phyloP scores from a whole-genome alignment of 768 basidiomycete species.

The Tricholoma sp. region DNA sequence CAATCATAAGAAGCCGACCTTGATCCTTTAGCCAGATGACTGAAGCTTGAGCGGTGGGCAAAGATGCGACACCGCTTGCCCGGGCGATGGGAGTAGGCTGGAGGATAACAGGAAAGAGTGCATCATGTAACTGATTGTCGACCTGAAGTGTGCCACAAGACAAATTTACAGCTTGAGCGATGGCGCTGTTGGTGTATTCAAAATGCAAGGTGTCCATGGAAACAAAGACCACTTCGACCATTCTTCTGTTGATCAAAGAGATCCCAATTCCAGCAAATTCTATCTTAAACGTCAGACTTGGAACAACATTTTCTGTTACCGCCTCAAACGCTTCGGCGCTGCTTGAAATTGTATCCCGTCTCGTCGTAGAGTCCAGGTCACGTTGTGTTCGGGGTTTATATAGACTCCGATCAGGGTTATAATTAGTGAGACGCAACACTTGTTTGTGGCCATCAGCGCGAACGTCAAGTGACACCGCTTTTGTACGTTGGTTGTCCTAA shows the following conservation, averaged over 20 bases:
- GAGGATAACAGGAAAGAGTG: slow-evolving; percentile 88
- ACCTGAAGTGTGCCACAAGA: slow-evolving; percentile 87
- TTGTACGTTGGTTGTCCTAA: slow-evolving; percentile 51
- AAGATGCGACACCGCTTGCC: slow-evolving; percentile 67
- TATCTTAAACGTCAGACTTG: slow-evolving; percentile 61
- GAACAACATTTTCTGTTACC: slow-evolving; percentile 64
- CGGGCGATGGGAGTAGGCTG: slow-evolving; percentile 88
- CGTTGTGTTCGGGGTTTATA: slow-evolving; percentile 72
- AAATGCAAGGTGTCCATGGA: slow-evolving; percentile 75
- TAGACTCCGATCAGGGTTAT: slow-evolving; percentile 77
- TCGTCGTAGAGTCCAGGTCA: slow-evolving; percentile 39
- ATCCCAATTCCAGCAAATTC: slow-evolving; percentile 89
- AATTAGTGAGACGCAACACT: slow-evolving; percentile 80
- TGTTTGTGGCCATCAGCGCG: slow-evolving; percentile 86
- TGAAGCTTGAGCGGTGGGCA: slow-evolving; percentile 87
- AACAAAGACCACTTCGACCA: slow-evolving; percentile 88
- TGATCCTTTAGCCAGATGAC: slow-evolving; percentile 90
- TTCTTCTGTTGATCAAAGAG: slow-evolving; percentile 81
- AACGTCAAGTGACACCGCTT: slow-evolving; percentile 83
- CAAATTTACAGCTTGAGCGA: slow-evolving; percentile 76
- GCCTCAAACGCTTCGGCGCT: slow-evolving; percentile 80
- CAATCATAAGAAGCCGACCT: slow-evolving; percentile 43
- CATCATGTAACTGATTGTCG: slow-evolving; percentile 97
- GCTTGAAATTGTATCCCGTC: slow-evolving; percentile 69
- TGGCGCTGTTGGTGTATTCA: slow-evolving; percentile 75